Evolutionary conservation across 164 flowering plant genomes (phyloP).

Genomic region (Buxus sempervirens): DNA sequence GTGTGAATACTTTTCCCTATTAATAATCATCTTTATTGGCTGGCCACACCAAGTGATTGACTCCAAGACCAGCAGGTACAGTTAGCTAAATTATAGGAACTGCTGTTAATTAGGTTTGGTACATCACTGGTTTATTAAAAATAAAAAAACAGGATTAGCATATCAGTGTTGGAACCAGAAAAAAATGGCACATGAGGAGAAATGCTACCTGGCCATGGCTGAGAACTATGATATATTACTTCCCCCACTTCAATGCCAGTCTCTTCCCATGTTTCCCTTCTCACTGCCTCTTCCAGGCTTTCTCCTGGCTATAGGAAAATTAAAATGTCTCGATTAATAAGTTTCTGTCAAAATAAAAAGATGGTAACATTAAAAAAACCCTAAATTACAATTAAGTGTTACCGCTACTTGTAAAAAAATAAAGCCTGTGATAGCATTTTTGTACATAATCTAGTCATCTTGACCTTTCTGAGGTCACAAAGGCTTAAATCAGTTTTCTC

Average conservation of each 20-base stretch:
- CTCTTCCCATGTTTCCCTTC: conserved; percentile 97
- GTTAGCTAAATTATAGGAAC: no score
- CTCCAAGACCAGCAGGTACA: not conserved
- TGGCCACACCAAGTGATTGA: not conserved
- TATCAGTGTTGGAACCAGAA: not conserved
- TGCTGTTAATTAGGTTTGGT: no score
- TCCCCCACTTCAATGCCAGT: conserved; percentile 97
- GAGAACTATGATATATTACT: conserved; percentile 92
- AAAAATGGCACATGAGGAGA: not conserved
- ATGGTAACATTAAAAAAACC: not conserved
- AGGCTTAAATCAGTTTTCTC: not conserved
- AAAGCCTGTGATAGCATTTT: not conserved
- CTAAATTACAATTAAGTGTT: not conserved
- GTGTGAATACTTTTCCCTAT: not conserved
- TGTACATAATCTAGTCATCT: not conserved
- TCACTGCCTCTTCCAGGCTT: conserved; percentile 97
- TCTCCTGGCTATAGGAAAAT: conserved; percentile 80
- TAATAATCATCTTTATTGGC: no score
- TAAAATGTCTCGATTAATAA: not conserved
- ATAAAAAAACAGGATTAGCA: no score
- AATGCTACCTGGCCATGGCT: conserved; percentile 94
- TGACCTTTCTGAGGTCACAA: not conserved
- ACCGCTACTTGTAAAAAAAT: not conserved
- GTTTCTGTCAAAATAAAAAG: not conserved
- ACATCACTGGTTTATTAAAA: no score